Conservation (phyloP, 441 rosid species). For the Arabidopsis lyrata region DNA sequence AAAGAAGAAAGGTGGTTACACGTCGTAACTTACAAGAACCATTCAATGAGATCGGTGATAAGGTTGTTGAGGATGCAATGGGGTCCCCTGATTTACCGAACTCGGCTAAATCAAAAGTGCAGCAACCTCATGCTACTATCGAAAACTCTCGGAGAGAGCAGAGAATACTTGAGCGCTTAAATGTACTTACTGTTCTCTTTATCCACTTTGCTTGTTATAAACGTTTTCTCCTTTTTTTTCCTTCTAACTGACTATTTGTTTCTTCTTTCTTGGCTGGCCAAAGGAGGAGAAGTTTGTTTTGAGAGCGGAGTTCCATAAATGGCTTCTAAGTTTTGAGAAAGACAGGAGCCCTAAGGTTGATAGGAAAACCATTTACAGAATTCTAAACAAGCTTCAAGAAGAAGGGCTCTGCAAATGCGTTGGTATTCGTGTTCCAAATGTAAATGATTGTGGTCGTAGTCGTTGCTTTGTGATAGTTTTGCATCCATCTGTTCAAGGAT, state of each 20-base stretch:
- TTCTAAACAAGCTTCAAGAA: slow-evolving; percentile 80
- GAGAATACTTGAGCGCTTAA: slow-evolving; percentile 78
- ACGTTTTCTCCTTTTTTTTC: neutral
- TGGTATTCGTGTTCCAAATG: slow-evolving; percentile 69
- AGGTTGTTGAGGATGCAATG: slow-evolving; percentile 47
- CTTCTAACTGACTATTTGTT: slow-evolving; percentile 35
- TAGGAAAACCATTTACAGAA: slow-evolving; percentile 83
- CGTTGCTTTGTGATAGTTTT: slow-evolving; percentile 73
- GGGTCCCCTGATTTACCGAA: slow-evolving; percentile 47
- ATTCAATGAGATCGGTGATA: slow-evolving; percentile 47
- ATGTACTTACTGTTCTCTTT: slow-evolving; percentile 54
- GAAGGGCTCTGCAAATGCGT: slow-evolving; percentile 83
- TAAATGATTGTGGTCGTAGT: slow-evolving; percentile 77
- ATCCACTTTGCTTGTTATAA: neutral
- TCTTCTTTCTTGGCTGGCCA: slow-evolving; percentile 47
- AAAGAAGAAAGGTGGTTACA: slow-evolving; percentile 43
- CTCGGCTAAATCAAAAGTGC: slow-evolving; percentile 50
- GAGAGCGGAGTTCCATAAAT: slow-evolving; percentile 79
- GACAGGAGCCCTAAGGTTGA: slow-evolving; percentile 77
- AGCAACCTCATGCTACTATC: slow-evolving; percentile 58
- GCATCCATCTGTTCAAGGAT: slow-evolving; percentile 77
- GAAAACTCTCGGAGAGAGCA: slow-evolving; percentile 86
- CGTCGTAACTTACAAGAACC: slow-evolving; percentile 53
- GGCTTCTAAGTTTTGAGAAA: slow-evolving; percentile 88
- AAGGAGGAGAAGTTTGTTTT: slow-evolving; percentile 85